Percentiles rank a stretch among this genome's conserved stretches.
Conservation (phyloP, 2,329 filamentous ascomycete species). For the Sporothrix pallida region DNA sequence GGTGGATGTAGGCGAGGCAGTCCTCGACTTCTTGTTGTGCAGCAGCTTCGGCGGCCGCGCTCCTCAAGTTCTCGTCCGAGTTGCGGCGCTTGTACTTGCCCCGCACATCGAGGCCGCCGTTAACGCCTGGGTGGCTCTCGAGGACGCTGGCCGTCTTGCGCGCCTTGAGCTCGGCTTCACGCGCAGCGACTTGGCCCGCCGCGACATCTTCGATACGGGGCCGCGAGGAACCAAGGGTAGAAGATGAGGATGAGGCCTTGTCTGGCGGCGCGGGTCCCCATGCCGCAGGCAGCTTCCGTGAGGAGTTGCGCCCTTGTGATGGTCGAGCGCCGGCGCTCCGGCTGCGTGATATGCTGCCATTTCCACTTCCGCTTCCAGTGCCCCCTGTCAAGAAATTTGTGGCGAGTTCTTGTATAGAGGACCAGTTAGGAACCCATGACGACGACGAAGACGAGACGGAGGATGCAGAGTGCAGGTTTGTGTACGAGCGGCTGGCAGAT, state of each 20-base stretch:
- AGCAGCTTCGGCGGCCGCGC: conserved; percentile 38
- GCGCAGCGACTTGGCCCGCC: conserved; percentile 55
- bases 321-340: conserved; percentile 44
- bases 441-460: conserved; percentile 52
- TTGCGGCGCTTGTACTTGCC: conserved; percentile 69
- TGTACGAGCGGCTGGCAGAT: conserved; percentile 7
- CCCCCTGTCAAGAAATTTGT: conserved; percentile 49
- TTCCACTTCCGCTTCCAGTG: conserved; percentile 39
- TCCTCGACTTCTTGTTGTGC: conserved; percentile 66
- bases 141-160: conserved; percentile 64
- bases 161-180: conserved; percentile 61
- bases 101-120: conserved; percentile 61
- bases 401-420: conserved; percentile 61
- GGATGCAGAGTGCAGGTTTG: conserved; percentile 7
- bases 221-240: conserved; percentile 33
- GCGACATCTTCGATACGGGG: conserved; percentile 57
- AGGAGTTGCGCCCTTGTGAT: conserved; percentile 36
- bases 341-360: conserved; percentile 43
- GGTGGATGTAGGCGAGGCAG: conserved; percentile 88
- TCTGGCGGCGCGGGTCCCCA: conserved; percentile 61
- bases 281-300: conserved; percentile 42
- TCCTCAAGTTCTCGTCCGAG: conserved; percentile 64
- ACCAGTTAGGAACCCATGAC: conserved; percentile 58
- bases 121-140: conserved; percentile 66
- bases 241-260: conserved; percentile 35